Evolutionary conservation across 1,139 yeast species (phyloP).

Genomic region (Candida tetrigidarum): DNA sequence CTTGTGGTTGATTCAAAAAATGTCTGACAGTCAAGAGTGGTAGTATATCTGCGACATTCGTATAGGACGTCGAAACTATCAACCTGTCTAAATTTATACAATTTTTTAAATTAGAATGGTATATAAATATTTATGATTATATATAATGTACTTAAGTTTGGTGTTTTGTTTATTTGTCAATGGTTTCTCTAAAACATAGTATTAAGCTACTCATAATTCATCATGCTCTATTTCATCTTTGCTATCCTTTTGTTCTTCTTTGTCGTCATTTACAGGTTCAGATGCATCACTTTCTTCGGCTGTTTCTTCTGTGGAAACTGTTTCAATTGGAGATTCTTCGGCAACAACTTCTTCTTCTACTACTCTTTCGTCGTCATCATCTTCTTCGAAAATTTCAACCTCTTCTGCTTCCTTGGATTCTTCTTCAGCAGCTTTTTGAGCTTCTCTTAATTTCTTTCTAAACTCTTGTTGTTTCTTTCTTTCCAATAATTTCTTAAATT

Average conservation of each 20-base stretch:
- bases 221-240: slow-evolving; percentile 42
- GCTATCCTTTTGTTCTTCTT: slow-evolving; percentile 47
- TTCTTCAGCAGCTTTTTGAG: slow-evolving; percentile 24
- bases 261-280: slow-evolving; percentile 6
- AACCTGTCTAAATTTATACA: neutral
- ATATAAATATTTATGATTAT: too few species aligned
- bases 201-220: slow-evolving; percentile 48
- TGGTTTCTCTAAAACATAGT: neutral
- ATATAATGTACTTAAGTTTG: neutral
- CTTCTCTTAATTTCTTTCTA: slow-evolving; percentile 36
- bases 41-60: too few species aligned
- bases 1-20: neutral
- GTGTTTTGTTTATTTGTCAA: neutral
- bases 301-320: neutral
- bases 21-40: too few species aligned
- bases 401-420: slow-evolving; percentile 24
- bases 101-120: neutral
- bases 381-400: slow-evolving; percentile 18
- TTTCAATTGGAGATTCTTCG: slow-evolving; percentile 7
- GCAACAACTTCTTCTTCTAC: too few species aligned
- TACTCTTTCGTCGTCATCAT: slow-evolving; percentile 20
- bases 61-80: too few species aligned
- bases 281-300: slow-evolving; percentile 5
- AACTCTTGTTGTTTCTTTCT: slow-evolving; percentile 41
- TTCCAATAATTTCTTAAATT: slow-evolving; percentile 35